These are phyloP conservation scores for Penstemon eatonii DNA, from an alignment of 257 asterid species.

Conservation along the genomic window DNA sequence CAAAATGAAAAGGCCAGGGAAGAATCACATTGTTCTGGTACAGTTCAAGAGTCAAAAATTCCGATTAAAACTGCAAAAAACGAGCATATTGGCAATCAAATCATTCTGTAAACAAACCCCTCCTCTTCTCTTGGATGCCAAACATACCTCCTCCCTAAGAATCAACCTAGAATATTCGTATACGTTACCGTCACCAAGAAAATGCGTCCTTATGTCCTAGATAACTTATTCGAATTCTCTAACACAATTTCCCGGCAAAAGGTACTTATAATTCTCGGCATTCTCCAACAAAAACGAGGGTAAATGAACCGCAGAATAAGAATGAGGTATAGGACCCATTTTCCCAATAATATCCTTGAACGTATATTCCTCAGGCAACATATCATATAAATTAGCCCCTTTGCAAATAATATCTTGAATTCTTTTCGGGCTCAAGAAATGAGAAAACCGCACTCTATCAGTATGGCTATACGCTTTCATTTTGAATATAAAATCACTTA, in stretches of 20 bases:
- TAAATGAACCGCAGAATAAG: slow-evolving; percentile 60
- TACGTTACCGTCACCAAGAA: not conserved
- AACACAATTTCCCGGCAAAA: slow-evolving; percentile 61
- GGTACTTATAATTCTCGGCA: slow-evolving; percentile 51
- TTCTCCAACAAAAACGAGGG: slow-evolving; percentile 54
- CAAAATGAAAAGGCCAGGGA: slow-evolving; percentile 5
- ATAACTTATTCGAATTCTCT: slow-evolving; percentile 48
- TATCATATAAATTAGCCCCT: slow-evolving; percentile 62
- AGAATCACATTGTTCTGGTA: not conserved
- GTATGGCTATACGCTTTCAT: slow-evolving; percentile 78
- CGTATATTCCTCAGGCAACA: slow-evolving; percentile 74
- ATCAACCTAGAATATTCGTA: slow-evolving; percentile 2
- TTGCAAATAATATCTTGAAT: slow-evolving; percentile 59
- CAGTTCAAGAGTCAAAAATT: not conserved
- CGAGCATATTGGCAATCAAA: not conserved
- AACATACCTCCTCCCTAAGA: slow-evolving; percentile 9
- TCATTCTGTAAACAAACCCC: not conserved
- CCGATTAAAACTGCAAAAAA: slow-evolving; percentile 6
- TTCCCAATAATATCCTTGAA: slow-evolving; percentile 61
- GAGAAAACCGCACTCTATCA: slow-evolving; percentile 56
- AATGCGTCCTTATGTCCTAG: not conserved
- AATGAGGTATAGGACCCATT: slow-evolving; percentile 68
- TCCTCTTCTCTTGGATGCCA: not conserved
- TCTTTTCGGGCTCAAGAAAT: slow-evolving; percentile 54
- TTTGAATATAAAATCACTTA: slow-evolving; percentile 65